Evolutionary conservation across 2,329 filamentous ascomycete genomes (phyloP).

Genomic region (Talaromyces sp.): DNA sequence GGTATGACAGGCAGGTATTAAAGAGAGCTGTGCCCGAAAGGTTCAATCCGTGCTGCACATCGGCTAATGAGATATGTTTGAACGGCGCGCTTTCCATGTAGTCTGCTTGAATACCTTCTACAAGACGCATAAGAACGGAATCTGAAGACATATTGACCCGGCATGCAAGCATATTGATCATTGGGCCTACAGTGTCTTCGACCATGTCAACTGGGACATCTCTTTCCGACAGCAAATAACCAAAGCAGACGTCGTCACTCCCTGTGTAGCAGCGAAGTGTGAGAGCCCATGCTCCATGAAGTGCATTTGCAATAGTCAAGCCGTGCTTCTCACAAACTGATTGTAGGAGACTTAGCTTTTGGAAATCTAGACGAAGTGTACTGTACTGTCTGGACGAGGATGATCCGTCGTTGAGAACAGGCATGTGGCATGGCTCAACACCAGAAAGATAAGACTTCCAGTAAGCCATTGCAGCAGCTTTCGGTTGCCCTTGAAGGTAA

Average conservation of each 20-base stretch:
- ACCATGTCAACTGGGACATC: slow-evolving; percentile 38
- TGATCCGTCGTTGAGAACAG: slow-evolving; percentile 25
- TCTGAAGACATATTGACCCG: slow-evolving; percentile 35
- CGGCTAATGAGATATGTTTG: slow-evolving; percentile 42
- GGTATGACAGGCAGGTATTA: slow-evolving; percentile 47
- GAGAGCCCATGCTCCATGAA: slow-evolving; percentile 15
- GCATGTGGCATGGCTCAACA: slow-evolving; percentile 35
- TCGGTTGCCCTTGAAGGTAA: slow-evolving; percentile 1
- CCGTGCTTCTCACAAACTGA: slow-evolving; percentile 38
- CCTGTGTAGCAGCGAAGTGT: slow-evolving; percentile 14
- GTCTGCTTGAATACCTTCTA: slow-evolving; percentile 42
- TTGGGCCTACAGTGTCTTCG: slow-evolving; percentile 43
- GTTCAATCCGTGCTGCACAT: slow-evolving; percentile 43
- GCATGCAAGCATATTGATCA: slow-evolving; percentile 45
- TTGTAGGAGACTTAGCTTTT: slow-evolving; percentile 29
- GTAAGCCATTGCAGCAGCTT: slow-evolving; percentile 16
- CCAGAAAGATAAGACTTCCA: slow-evolving; percentile 31
- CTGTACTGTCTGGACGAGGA: slow-evolving; percentile 1
- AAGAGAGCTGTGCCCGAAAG: slow-evolving; percentile 38
- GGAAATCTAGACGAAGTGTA: slow-evolving; percentile 11
- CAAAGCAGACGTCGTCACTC: slow-evolving; percentile 35
- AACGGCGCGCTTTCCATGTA: slow-evolving; percentile 44
- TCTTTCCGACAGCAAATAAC: slow-evolving; percentile 40
- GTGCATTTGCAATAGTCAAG: slow-evolving; percentile 46
- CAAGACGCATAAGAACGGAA: slow-evolving; percentile 31